Evolutionary conservation across 139 green algal species (phyloP).

Genomic region (Marvania coccoides): DNA sequence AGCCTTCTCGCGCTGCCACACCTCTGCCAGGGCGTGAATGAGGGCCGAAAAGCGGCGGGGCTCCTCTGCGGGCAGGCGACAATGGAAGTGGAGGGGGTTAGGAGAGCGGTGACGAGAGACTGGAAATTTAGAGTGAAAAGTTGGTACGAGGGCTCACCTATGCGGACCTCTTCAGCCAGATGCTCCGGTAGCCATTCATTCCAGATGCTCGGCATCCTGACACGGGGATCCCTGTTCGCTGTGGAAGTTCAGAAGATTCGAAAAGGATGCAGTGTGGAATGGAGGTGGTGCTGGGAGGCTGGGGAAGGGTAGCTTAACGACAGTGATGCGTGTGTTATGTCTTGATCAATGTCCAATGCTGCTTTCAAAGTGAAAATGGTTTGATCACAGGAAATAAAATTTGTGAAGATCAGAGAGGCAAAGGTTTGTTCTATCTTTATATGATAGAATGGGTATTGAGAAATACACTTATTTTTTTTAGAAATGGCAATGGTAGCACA

Average conservation of each 20-base stretch:
- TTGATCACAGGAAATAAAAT: no score
- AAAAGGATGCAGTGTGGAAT: background rate
- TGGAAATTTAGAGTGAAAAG: background rate
- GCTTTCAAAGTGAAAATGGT: background rate
- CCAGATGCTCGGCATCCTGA: constrained; percentile 28
- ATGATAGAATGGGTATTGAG: no score
- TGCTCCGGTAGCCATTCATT: constrained; percentile 40
- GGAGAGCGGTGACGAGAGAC: background rate
- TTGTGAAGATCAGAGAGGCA: no score
- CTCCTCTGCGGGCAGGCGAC: constrained; percentile 29
- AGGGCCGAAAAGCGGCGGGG: constrained; percentile 31
- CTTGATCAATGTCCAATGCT: background rate
- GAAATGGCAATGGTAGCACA: no score
- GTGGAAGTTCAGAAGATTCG: background rate
- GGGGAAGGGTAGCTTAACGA: background rate
- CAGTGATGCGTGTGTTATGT: background rate
- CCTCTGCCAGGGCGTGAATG: constrained; percentile 1
- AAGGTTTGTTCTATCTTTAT: no score
- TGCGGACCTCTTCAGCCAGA: constrained; percentile 1
- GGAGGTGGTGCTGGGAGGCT: background rate
- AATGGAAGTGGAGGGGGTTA: background rate
- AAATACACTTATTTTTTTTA: no score
- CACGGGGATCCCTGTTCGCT: no score
- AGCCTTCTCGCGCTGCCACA: constrained; percentile 19
- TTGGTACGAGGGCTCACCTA: background rate